phyloP scores from a whole-genome alignment of 495 filamentous ascomycete species.

The Penicillium cosmopolitanum region DNA sequence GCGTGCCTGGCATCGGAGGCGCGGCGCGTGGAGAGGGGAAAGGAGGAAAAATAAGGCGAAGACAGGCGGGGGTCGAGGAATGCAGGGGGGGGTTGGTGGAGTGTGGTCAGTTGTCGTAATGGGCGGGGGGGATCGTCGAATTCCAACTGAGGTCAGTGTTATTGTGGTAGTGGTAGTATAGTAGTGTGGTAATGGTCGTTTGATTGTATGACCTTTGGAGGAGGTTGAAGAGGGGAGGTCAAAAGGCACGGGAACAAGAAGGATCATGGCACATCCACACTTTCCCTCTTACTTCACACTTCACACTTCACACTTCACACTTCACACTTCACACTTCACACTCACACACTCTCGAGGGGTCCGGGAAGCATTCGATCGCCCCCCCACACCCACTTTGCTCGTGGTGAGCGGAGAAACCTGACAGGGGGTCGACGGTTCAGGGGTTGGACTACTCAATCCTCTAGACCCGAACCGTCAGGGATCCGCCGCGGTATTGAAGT shows the following conservation, averaged over 20 bases:
- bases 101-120: slow-evolving; percentile 21
- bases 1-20: slow-evolving; percentile 29
- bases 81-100: slow-evolving; percentile 20
- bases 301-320: neutral
- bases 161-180: neutral
- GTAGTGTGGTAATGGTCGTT: too few species aligned
- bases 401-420: slow-evolving; percentile 32
- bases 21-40: slow-evolving; percentile 12
- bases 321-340: neutral
- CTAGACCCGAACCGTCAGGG: slow-evolving; percentile 14
- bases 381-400: slow-evolving; percentile 33
- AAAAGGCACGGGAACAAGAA: too few species aligned
- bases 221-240: neutral
- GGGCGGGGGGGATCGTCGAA: slow-evolving; percentile 20
- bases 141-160: slow-evolving; percentile 16
- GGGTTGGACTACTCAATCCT: slow-evolving; percentile 25
- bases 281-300: neutral
- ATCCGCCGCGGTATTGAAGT: slow-evolving; percentile 2
- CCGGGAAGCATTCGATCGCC: slow-evolving; percentile 23
- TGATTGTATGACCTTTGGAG: too few species aligned
- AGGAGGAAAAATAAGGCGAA: slow-evolving; percentile 15
- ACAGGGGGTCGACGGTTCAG: slow-evolving; percentile 32
- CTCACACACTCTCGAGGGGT: slow-evolving; percentile 1
- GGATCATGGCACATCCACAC: neutral
- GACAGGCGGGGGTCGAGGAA: slow-evolving; percentile 23